phyloP scores from a whole-genome alignment of 2,329 filamentous ascomycete species.

The Ceratocystis destructans region DNA sequence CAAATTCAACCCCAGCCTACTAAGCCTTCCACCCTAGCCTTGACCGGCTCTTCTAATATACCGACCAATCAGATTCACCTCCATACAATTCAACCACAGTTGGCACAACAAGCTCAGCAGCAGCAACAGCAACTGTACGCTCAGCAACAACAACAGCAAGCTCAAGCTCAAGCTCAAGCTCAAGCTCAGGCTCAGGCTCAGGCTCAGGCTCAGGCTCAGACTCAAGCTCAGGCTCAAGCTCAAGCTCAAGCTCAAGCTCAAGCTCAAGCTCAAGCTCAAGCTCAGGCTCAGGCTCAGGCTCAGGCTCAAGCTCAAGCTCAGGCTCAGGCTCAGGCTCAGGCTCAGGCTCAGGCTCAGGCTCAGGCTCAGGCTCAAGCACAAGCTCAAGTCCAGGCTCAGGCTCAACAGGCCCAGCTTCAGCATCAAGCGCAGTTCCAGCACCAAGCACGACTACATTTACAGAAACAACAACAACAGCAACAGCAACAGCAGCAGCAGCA shows the following conservation, averaged over 20 bases:
- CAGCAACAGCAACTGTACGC: constrained; percentile 21
- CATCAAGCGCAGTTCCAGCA: constrained; percentile 21
- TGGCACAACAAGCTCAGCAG: constrained; percentile 21
- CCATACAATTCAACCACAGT: constrained; percentile 21
- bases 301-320: constrained; percentile 23
- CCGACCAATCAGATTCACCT: constrained; percentile 17
- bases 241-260: constrained; percentile 22
- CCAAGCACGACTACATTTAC: constrained; percentile 9
- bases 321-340: constrained; percentile 19
- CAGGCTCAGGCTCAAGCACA: constrained; percentile 22
- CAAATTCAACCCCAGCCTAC: constrained; percentile 17
- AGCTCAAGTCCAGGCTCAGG: constrained; percentile 19
- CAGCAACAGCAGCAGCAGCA: constrained; percentile 20
- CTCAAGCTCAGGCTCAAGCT: constrained; percentile 22
- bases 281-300: constrained; percentile 22
- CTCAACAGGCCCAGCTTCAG: constrained; percentile 22
- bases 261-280: constrained; percentile 1
- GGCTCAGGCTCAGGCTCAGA: constrained; percentile 21
- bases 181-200: constrained; percentile 24
- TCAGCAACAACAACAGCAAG: constrained; percentile 20
- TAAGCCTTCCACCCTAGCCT: constrained; percentile 14
- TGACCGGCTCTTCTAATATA: neutral
- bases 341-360: constrained; percentile 21
- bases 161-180: neutral
- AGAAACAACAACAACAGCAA: constrained; percentile 6